Evolutionary conservation across 148 eudicot species (phyloP).

Genomic region (Fagopyrum tataricum): DNA sequence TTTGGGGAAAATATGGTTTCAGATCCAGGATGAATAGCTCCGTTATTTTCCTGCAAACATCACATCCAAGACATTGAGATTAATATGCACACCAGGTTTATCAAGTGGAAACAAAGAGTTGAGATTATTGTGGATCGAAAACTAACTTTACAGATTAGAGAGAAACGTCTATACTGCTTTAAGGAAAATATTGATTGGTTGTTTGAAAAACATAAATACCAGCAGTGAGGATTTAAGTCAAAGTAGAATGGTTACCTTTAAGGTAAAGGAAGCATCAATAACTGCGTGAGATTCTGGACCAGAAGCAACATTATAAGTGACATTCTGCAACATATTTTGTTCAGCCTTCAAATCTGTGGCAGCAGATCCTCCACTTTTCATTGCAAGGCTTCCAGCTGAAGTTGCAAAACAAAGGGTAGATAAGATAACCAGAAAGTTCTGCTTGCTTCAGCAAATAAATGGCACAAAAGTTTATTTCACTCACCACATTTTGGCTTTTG

Average conservation of each 20-base stretch:
- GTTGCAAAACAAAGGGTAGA: constrained; percentile 11
- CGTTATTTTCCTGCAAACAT: constrained; percentile 40
- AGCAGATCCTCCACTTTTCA: constrained; percentile 29
- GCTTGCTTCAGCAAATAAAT: not conserved
- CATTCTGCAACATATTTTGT: constrained; percentile 37
- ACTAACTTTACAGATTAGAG: too few species aligned
- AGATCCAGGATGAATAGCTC: constrained; percentile 30
- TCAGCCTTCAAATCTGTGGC: constrained; percentile 43
- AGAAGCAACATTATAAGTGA: constrained; percentile 16
- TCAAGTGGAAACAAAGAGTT: not conserved
- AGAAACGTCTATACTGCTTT: too few species aligned
- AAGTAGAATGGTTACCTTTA: not conserved
- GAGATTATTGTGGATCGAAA: not conserved
- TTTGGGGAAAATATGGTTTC: constrained; percentile 82
- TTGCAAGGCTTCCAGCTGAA: constrained; percentile 45
- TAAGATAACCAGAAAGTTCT: not conserved
- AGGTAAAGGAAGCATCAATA: constrained; percentile 1
- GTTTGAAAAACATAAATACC: not conserved
- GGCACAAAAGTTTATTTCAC: not conserved
- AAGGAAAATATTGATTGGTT: not conserved
- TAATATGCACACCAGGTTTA: too few species aligned
- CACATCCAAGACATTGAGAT: not conserved
- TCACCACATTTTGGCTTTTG: constrained; percentile 58
- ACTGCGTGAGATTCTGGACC: not conserved
- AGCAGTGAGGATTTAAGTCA: not conserved